Base-by-base conservation (phyloP, 1,284 basidiomycete genomes). In the Apiotrichum akiyoshidainum region DNA sequence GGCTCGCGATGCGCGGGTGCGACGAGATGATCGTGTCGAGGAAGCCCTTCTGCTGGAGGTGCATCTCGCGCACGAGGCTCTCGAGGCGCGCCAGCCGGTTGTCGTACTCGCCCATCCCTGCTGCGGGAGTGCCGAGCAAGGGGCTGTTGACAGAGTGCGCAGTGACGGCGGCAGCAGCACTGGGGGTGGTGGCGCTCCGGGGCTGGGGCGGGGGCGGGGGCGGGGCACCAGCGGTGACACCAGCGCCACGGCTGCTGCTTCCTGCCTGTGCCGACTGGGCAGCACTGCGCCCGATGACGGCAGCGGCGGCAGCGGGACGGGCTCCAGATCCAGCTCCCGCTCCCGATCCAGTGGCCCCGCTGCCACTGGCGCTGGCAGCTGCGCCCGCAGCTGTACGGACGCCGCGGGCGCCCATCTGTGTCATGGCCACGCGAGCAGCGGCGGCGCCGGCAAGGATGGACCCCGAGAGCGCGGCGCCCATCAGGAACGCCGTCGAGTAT, bases 401-500 rank as follows among this genome's bases (percentile, higher is more conserved):
- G 26, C 26, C 26, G 26, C 26, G 26, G 35, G 48, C 48, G 12
- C 33, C 21, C 35, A 22, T 33, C 5, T 14, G 21, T 1, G 35
- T 9, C 49, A 49, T 49, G 2, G 57, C 60, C 1, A 35, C 31
- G 22, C 52, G 48, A 4, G 55, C 58, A 1, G 55, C 53, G 0
- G 50, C 53, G 0, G 52, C 49, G 1, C 61, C 61, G 0, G 47
- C 50, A 1, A 58, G 37, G 12, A 53, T 48, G 3, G 58, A 58
- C 16, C 35, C 55, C 9, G 58, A 50, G 31, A 63, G 26, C 16
- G 55, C 46, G 0, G 58, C 61, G 6, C 61, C 61, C 39, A 59
- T 46, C 19, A 63, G 58, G 45, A 63, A 63, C 2, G 61, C 58
- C 16, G 58, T 57, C 31, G 58, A 57, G 55, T 60, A 60, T 21